Conservation (phyloP, 148 eudicot genomes). For the Chenopodium album region DNA sequence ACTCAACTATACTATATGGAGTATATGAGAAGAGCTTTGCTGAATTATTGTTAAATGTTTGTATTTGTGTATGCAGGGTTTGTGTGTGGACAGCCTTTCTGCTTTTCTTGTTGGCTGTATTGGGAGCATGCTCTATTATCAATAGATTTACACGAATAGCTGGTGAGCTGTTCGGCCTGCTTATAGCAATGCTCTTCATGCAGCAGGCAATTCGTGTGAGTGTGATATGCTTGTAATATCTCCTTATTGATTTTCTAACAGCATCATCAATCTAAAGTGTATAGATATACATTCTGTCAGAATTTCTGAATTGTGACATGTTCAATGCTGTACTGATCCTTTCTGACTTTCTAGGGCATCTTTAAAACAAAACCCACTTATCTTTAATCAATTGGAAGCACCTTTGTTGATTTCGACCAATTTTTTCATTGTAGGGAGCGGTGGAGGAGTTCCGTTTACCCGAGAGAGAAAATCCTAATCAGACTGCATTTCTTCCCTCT, state of each 20-base stretch:
- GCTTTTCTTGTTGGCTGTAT: constrained; percentile 80
- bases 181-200: constrained; percentile 99
- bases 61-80: constrained; percentile 52
- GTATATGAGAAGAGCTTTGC: neutral
- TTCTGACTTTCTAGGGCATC: neutral
- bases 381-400: neutral
- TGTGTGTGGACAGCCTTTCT: constrained; percentile 95
- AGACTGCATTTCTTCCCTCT: constrained; percentile 65
- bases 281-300: neutral
- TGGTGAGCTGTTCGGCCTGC: constrained; percentile 95
- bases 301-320: neutral
- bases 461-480: constrained; percentile 57
- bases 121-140: constrained; percentile 98
- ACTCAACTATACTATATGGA: neutral
- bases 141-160: constrained; percentile 94
- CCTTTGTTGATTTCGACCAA: constrained; percentile 4
- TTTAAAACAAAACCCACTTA: neutral
- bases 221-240: constrained; percentile 7
- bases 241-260: neutral
- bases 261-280: constrained; percentile 8
- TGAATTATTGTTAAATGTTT: constrained; percentile 2
- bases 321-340: neutral
- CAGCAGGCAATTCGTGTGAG: constrained; percentile 96
- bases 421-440: constrained; percentile 56
- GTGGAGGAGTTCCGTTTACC: constrained; percentile 94